A percentile compares a stretch with the other conserved stretches of the same genome.
Evolutionary conservation across 805 yeast species (phyloP).

Genomic region (Candida maris): DNA sequence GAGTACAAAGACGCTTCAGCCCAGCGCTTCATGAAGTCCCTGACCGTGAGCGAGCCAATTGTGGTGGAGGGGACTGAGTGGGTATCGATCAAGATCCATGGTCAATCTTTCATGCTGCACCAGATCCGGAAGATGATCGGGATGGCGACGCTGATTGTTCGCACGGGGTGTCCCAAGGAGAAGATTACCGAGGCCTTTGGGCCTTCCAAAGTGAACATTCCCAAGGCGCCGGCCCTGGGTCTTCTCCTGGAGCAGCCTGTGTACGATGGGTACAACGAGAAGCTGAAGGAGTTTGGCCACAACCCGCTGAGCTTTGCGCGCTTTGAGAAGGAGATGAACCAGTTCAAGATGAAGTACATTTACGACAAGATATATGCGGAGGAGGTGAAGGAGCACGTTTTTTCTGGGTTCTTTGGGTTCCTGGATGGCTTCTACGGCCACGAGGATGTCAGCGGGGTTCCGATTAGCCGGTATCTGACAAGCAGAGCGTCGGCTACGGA

Average conservation of each 20-base stretch:
- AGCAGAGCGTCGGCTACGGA: no score
- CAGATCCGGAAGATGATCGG: slow-evolving; percentile 98
- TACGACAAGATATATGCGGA: slow-evolving; percentile 91
- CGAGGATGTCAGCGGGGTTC: slow-evolving; percentile 46
- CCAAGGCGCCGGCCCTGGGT: slow-evolving; percentile 97
- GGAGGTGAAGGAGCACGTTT: slow-evolving; percentile 82
- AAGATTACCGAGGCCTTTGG: slow-evolving; percentile 78
- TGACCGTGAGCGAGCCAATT: slow-evolving; percentile 82
- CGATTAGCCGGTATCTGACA: slow-evolving; percentile 56
- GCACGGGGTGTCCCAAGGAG: slow-evolving; percentile 79
- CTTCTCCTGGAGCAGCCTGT: slow-evolving; percentile 87
- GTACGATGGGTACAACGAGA: slow-evolving; percentile 76
- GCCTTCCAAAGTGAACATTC: slow-evolving; percentile 74
- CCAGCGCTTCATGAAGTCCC: slow-evolving; percentile 71
- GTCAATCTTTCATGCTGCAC: slow-evolving; percentile 97
- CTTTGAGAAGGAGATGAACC: slow-evolving; percentile 70
- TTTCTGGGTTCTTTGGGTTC: slow-evolving; percentile 86
- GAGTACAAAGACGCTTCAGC: slow-evolving; percentile 88
- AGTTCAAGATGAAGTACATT: slow-evolving; percentile 80
- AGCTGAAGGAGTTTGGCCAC: slow-evolving; percentile 71
- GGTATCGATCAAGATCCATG: slow-evolving; percentile 94
- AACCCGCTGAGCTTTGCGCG: slow-evolving; percentile 65
- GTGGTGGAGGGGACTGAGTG: slow-evolving; percentile 93
- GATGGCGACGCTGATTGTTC: slow-evolving; percentile 80
- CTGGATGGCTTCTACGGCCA: slow-evolving; percentile 75